These are phyloP conservation scores for Calonectria montana DNA, from an alignment of 2,329 filamentous ascomycete genomes.

Conservation along the genomic window DNA sequence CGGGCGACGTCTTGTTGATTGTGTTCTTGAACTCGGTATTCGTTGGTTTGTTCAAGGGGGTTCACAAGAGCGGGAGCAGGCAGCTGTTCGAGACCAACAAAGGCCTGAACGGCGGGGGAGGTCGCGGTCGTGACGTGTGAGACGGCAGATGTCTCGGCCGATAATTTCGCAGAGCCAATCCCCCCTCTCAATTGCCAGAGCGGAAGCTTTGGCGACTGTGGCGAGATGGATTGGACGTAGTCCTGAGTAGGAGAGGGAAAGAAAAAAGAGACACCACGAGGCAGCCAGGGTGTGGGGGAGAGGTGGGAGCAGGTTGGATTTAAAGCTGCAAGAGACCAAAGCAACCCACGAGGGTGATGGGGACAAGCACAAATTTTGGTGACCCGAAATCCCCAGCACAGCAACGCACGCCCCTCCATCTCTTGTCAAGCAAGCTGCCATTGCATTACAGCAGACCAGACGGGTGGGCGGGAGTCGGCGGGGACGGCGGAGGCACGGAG, in stretches of 20 bases:
- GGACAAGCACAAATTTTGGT: background rate
- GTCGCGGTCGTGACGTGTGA: background rate
- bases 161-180: background rate
- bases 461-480: constrained; percentile 11
- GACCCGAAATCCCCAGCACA: background rate
- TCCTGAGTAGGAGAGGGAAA: constrained; percentile 4
- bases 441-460: constrained; percentile 1
- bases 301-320: constrained; percentile 35
- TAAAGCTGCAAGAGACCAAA: constrained; percentile 23
- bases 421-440: background rate
- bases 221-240: background rate
- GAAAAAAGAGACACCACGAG: constrained; percentile 29
- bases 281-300: constrained; percentile 20
- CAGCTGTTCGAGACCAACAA: constrained; percentile 9
- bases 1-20: too few species aligned
- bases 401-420: constrained; percentile 1
- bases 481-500: constrained; percentile 16
- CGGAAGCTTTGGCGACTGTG: background rate
- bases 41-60: background rate
- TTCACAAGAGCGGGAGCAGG: background rate
- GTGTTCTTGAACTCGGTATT: background rate
- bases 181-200: background rate
- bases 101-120: background rate
- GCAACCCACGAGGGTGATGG: background rate
- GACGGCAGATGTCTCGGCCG: constrained; percentile 8